Conservation (phyloP, 2,329 filamentous ascomycete genomes). For the Neofusicoccum parvum region DNA sequence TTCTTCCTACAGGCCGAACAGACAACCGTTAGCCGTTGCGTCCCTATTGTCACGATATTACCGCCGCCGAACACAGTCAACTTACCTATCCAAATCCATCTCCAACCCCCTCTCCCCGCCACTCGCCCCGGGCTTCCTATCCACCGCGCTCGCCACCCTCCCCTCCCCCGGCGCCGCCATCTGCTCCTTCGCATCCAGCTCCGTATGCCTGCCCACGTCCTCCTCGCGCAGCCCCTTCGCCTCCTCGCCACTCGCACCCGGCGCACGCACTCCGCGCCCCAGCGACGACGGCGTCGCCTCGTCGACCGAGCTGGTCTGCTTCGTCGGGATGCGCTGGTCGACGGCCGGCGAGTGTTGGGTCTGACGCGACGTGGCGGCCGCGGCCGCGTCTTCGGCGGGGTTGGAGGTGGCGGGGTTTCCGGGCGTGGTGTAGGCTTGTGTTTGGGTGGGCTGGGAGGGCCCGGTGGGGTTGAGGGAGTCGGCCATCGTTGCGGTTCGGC, state of each 20-base stretch:
- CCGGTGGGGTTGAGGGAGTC: slow-evolving; percentile 33
- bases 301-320: slow-evolving; percentile 33
- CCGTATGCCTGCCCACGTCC: slow-evolving; percentile 47
- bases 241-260: slow-evolving; percentile 47
- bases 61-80: neutral
- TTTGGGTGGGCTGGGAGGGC: slow-evolving; percentile 47
- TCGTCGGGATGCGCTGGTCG: slow-evolving; percentile 42
- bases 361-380: slow-evolving; percentile 38
- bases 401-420: slow-evolving; percentile 49
- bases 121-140: slow-evolving; percentile 36
- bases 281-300: slow-evolving; percentile 42
- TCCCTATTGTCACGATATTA: no score
- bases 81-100: slow-evolving; percentile 47
- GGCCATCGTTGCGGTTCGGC: slow-evolving; percentile 37
- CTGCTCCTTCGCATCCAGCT: slow-evolving; percentile 47
- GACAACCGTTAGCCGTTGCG: neutral
- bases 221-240: slow-evolving; percentile 41
- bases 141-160: slow-evolving; percentile 45
- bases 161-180: slow-evolving; percentile 53
- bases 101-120: slow-evolving; percentile 45
- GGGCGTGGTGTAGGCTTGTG: slow-evolving; percentile 49
- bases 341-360: slow-evolving; percentile 27
- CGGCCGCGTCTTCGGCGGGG: slow-evolving; percentile 40
- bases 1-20: slow-evolving; percentile 45
- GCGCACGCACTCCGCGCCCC: slow-evolving; percentile 44